Evolutionary conservation across 129 eudicot species (phyloP).

Genomic region (Lactuca sativa): DNA sequence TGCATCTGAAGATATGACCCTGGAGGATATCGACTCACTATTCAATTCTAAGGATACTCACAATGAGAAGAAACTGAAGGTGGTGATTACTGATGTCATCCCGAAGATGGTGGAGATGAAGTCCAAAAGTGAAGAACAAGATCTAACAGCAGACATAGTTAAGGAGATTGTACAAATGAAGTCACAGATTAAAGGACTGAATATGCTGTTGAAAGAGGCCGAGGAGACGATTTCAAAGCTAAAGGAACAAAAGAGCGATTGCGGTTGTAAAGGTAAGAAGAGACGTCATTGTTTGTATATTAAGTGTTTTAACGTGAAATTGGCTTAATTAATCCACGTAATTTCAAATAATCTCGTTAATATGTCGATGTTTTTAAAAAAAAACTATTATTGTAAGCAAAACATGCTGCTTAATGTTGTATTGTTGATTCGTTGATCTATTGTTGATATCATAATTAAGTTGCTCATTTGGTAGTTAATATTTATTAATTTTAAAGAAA

Average conservation of each 20-base stretch:
- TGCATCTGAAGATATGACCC: background rate
- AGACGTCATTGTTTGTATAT: background rate
- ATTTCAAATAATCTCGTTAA: background rate
- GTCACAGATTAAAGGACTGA: background rate
- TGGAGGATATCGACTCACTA: background rate
- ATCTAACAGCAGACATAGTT: background rate
- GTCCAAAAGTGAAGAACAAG: background rate
- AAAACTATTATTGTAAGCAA: no score
- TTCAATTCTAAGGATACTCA: background rate
- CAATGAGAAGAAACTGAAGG: background rate
- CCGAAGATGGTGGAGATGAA: background rate
- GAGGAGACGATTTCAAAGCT: background rate
- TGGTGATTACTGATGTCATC: background rate
- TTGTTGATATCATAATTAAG: background rate
- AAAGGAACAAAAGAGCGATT: conserved; percentile 1
- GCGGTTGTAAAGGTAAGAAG: background rate
- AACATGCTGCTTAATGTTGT: no score
- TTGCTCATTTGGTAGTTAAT: no score
- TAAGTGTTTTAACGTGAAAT: conserved; percentile 5
- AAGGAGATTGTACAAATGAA: background rate
- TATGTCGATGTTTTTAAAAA: background rate
- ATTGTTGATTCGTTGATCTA: no score
- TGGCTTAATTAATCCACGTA: background rate
- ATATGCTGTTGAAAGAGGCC: background rate
- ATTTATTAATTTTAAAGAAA: no score